Conservation (phyloP, 805 yeast species). For the Yarrowia deformans region DNA sequence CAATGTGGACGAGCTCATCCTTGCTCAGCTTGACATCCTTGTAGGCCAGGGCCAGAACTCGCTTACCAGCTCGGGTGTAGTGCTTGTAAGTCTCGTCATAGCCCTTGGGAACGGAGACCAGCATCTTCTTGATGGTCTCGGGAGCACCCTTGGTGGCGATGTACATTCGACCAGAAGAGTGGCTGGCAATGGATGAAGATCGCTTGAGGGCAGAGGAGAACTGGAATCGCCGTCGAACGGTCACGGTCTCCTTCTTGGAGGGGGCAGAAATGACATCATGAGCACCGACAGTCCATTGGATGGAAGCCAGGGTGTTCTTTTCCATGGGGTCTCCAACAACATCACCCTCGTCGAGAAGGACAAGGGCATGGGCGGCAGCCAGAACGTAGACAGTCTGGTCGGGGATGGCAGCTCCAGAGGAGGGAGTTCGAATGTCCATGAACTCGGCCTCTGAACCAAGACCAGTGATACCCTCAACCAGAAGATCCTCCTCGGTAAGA, state of each 20-base stretch:
- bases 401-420: slow-evolving; percentile 69
- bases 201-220: slow-evolving; percentile 95
- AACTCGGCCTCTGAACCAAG: slow-evolving; percentile 51
- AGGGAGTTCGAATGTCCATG: slow-evolving; percentile 62
- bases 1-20: slow-evolving; percentile 62
- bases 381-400: slow-evolving; percentile 70
- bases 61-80: slow-evolving; percentile 93
- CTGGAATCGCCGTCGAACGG: slow-evolving; percentile 91
- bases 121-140: slow-evolving; percentile 85
- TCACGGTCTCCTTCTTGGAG: slow-evolving; percentile 58
- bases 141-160: slow-evolving; percentile 98
- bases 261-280: slow-evolving; percentile 70
- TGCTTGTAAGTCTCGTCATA: slow-evolving; percentile 88
- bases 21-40: slow-evolving; percentile 66
- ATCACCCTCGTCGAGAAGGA: slow-evolving; percentile 93
- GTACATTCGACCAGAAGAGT: slow-evolving; percentile 60
- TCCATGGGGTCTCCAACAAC: slow-evolving; percentile 99
- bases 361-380: slow-evolving; percentile 97
- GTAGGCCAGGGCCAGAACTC: slow-evolving; percentile 95
- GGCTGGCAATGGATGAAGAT: slow-evolving; percentile 81
- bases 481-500: slow-evolving; percentile 93
- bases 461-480: slow-evolving; percentile 96
- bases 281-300: slow-evolving; percentile 81
- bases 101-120: slow-evolving; percentile 70
- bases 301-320: slow-evolving; percentile 88